These are phyloP conservation scores for Cryptococcus sp. DNA, from an alignment of 1,284 basidiomycete species.

Conservation along the genomic window DNA sequence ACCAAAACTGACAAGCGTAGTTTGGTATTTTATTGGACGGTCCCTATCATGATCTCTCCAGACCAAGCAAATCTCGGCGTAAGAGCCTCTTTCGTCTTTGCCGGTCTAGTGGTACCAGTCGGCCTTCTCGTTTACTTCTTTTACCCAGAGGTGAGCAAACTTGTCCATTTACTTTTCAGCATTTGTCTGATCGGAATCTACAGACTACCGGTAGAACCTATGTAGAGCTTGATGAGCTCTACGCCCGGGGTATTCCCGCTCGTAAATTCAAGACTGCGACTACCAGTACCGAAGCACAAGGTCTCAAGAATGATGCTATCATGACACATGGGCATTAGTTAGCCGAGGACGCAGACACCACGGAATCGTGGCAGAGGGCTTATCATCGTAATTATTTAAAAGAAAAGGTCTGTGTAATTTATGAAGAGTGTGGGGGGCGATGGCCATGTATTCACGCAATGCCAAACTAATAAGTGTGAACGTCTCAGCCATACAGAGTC, in stretches of 20 bases:
- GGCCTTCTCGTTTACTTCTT: background rate
- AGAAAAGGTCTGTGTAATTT: no score
- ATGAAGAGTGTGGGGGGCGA: no score
- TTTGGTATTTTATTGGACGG: conserved; percentile 6
- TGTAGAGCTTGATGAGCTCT: conserved; percentile 38
- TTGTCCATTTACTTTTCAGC: background rate
- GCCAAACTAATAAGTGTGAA: no score
- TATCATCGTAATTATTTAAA: no score
- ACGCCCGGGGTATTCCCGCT: conserved; percentile 28
- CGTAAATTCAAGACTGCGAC: conserved; percentile 31
- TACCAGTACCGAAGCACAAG: conserved; percentile 4
- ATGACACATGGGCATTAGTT: background rate
- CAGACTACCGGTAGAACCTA: conserved; percentile 11
- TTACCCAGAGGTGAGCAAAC: conserved; percentile 2
- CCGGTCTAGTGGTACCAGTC: background rate
- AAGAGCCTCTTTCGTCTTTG: conserved; percentile 4
- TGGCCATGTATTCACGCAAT: no score
- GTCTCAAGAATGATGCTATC: background rate
- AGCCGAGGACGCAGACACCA: background rate
- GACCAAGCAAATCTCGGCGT: conserved; percentile 3
- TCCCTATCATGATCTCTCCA: conserved; percentile 2
- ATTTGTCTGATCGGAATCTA: background rate
- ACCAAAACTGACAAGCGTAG: background rate
- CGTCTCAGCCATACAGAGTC: no score
- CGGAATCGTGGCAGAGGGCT: no score